Evolutionary conservation across 306 rosid species (phyloP).

Genomic region (Ochetophila trinervis): DNA sequence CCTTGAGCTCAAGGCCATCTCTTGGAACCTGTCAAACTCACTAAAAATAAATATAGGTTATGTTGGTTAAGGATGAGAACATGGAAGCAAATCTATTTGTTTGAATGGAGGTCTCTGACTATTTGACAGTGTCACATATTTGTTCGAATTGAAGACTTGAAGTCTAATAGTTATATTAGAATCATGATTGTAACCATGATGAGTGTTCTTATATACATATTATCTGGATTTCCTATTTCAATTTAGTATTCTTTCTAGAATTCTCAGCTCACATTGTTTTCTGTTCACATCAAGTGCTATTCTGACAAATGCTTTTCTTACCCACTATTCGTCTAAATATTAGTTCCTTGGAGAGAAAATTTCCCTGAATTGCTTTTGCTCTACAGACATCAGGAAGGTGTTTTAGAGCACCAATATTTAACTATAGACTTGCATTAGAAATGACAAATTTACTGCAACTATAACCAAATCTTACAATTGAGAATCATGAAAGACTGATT

Average conservation of each 20-base stretch:
- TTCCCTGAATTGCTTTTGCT: too few relatives aligned
- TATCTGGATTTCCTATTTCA: too few relatives aligned
- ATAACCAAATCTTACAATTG: too few relatives aligned
- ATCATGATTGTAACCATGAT: too few relatives aligned
- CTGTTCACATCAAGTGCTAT: too few relatives aligned
- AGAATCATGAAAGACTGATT: neutral
- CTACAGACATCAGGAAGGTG: neutral
- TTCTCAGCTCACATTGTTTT: too few relatives aligned
- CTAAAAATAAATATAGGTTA: neutral
- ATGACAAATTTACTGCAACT: neutral
- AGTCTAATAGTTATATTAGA: too few relatives aligned
- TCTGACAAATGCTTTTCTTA: too few relatives aligned
- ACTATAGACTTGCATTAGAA: neutral
- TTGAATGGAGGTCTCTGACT: neutral
- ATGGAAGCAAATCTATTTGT: neutral
- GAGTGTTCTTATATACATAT: too few relatives aligned
- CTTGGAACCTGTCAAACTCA: neutral
- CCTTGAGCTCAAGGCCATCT: neutral
- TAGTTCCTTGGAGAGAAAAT: too few relatives aligned
- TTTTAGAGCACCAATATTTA: neutral
- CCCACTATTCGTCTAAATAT: too few relatives aligned
- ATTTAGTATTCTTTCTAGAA: too few relatives aligned
- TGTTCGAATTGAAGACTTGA: neutral
- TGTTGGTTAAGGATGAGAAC: neutral
- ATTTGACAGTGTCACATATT: neutral